Evolutionary conservation across 1,284 basidiomycete genomes (phyloP).

Genomic region (Ceratobasidium sp.): DNA sequence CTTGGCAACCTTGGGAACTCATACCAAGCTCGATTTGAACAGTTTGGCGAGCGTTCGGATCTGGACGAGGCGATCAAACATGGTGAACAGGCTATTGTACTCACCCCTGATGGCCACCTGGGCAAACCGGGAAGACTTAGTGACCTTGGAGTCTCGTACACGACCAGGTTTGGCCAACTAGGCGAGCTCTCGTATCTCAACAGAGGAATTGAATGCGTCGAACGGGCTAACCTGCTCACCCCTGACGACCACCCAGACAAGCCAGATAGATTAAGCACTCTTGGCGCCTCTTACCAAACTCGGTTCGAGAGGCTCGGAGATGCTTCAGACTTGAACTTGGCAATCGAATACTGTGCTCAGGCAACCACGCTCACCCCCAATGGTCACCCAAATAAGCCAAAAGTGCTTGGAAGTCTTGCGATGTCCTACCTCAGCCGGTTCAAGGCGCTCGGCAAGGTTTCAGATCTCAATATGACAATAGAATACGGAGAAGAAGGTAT

Average conservation of each 20-base stretch:
- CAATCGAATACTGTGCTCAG: too few relatives aligned
- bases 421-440: too few relatives aligned
- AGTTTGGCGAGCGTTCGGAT: background rate
- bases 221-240: background rate
- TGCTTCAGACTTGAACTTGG: background rate
- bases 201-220: background rate
- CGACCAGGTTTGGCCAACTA: background rate
- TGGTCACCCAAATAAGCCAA: too few relatives aligned
- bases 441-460: too few relatives aligned
- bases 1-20: slow-evolving; percentile 6
- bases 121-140: background rate
- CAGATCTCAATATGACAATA: background rate
- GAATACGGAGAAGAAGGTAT: too few relatives aligned
- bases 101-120: background rate
- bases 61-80: slow-evolving; percentile 3
- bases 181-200: background rate
- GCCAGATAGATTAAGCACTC: background rate
- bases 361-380: too few relatives aligned
- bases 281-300: background rate
- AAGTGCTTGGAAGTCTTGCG: too few relatives aligned
- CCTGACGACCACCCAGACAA: background rate
- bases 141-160: background rate
- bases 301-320: background rate
- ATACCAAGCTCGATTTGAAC: background rate
- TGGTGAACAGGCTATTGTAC: background rate